Base-by-base conservation (phyloP, 495 filamentous ascomycete genomes). In the Peziza echinospora region DNA sequence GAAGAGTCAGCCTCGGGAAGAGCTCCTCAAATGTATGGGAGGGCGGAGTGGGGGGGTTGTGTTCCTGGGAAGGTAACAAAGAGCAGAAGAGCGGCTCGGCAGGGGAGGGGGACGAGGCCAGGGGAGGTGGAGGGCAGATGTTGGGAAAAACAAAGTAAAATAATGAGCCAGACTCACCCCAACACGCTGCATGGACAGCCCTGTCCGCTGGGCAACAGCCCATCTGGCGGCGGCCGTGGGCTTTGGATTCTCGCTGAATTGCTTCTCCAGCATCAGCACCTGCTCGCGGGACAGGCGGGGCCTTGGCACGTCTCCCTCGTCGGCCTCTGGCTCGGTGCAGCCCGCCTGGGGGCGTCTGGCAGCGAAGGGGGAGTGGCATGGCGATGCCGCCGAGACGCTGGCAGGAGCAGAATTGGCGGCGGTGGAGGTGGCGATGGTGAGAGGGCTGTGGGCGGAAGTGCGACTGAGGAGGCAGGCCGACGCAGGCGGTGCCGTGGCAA, bases 71-170 rank as follows among this genome's bases (percentile, higher is more conserved):
- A n/a, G n/a, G n/a, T n/a, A n/a, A n/a, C n/a, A n/a, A n/a, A n/a
- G n/a, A n/a, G n/a, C n/a, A n/a, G n/a, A n/a, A n/a, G n/a, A n/a
- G n/a, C n/a, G n/a, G n/a, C n/a, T n/a, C n/a, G n/a, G n/a, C n/a
- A n/a, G n/a, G n/a, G n/a, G n/a, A n/a, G n/a, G n/a, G n/a, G n/a
- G n/a, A n/a, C n/a, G n/a, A n/a, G n/a, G n/a, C 50, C 48, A 52
- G 54, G 41, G 47, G 53, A 44, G 46, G 51, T 42, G 24, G 45
- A 46, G 50, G 47, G 46, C 49, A 46, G 53, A 55, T 49, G 44
- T 45, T 43, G 28, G 48, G 53, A 59, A 57, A 62, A 54, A 60
- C 54, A 62, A 46, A 55, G 46, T 49, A 49, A 51, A 60, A 53
- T 10, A 34, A 34, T 10, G 16, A 48, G 28, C 21, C 16, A 48